phyloP scores from a whole-genome alignment of 805 yeast species.

The Kodamaea kaohsiungensis region DNA sequence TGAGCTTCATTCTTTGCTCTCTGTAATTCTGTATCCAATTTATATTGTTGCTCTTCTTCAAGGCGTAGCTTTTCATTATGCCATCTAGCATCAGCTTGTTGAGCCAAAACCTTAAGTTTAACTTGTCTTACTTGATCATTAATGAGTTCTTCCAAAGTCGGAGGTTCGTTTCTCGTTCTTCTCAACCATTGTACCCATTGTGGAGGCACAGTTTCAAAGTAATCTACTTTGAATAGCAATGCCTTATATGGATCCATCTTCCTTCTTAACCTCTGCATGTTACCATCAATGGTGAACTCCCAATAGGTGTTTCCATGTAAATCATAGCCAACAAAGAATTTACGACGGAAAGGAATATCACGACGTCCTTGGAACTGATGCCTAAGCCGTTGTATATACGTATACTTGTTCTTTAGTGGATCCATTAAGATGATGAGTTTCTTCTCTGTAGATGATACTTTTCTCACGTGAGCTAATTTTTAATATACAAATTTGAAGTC shows the following conservation, averaged over 20 bases:
- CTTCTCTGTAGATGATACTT: not conserved
- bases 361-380: constrained; percentile 62
- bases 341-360: constrained; percentile 66
- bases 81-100: constrained; percentile 47
- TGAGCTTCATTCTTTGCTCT: constrained; percentile 21
- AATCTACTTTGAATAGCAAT: constrained; percentile 54
- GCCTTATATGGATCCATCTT: constrained; percentile 57
- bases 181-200: constrained; percentile 86
- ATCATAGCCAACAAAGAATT: constrained; percentile 75
- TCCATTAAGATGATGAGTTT: constrained; percentile 37
- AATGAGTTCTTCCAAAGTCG: constrained; percentile 61
- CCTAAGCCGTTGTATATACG: constrained; percentile 50
- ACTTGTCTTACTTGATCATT: constrained; percentile 58
- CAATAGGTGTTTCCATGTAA: constrained; percentile 84
- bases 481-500: not conserved
- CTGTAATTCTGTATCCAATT: constrained; percentile 33
- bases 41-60: constrained; percentile 33
- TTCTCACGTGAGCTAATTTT: constrained; percentile 2
- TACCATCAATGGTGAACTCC: constrained; percentile 66
- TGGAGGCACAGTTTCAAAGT: constrained; percentile 59
- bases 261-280: constrained; percentile 57
- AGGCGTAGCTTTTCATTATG: constrained; percentile 33
- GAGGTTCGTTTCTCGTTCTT: constrained; percentile 57
- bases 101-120: constrained; percentile 51
- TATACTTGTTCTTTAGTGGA: constrained; percentile 48